A percentile compares a stretch with the other conserved stretches of the same genome.
Conservation (phyloP, 805 yeast species). For the Torulaspora gathmanii region DNA sequence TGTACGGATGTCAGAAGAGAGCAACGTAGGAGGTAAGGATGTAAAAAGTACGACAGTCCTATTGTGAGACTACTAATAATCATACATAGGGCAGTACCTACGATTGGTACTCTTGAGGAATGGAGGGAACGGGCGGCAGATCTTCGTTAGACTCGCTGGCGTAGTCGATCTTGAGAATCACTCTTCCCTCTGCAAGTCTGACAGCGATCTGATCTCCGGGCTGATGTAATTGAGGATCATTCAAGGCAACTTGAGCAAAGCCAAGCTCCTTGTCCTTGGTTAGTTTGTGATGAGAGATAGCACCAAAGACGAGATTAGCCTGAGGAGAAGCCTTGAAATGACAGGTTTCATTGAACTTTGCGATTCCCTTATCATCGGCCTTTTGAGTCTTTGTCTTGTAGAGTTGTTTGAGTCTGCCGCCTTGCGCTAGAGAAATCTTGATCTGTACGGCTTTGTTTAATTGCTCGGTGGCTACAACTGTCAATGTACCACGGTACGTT, state of each 20-base stretch:
- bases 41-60: not conserved
- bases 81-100: not conserved
- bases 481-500: slow-evolving; percentile 48
- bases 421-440: slow-evolving; percentile 47
- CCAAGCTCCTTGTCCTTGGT: slow-evolving; percentile 68
- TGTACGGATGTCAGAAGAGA: not conserved
- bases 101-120: slow-evolving; percentile 14
- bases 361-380: slow-evolving; percentile 41
- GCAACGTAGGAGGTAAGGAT: too few species aligned
- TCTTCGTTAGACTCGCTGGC: slow-evolving; percentile 14
- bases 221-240: slow-evolving; percentile 38
- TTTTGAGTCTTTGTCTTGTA: slow-evolving; percentile 61
- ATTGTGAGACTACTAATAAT: not conserved
- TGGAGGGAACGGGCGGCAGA: slow-evolving; percentile 14
- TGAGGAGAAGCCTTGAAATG: slow-evolving; percentile 64
- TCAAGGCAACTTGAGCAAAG: slow-evolving; percentile 47
- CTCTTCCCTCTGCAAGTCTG: slow-evolving; percentile 30
- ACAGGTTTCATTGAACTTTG: slow-evolving; percentile 58
- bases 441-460: slow-evolving; percentile 45
- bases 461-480: slow-evolving; percentile 46
- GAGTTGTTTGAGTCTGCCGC: slow-evolving; percentile 49
- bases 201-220: slow-evolving; percentile 30
- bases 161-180: slow-evolving; percentile 29
- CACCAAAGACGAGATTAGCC: slow-evolving; percentile 54
- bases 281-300: slow-evolving; percentile 64